These are phyloP conservation scores for Fomitopsis schrenkii DNA, from an alignment of 1,284 basidiomycete genomes.

Conservation along the genomic window DNA sequence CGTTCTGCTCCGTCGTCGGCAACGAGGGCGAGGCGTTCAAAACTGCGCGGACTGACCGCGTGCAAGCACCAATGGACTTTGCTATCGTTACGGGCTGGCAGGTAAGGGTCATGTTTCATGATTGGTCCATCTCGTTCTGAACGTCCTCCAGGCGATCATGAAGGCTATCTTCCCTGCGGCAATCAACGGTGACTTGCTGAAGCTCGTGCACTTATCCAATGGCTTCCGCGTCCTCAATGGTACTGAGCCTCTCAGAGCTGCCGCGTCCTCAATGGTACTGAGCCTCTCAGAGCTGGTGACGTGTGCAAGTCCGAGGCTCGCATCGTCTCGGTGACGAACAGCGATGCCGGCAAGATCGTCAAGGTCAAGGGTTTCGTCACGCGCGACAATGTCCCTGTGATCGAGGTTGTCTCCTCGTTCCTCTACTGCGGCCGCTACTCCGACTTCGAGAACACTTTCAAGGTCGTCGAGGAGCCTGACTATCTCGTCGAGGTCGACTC, in stretches of 20 bases:
- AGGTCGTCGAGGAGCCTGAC: slow-evolving; percentile 85
- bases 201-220: slow-evolving; percentile 95
- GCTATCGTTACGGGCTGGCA: slow-evolving; percentile 98
- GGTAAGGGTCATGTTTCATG: slow-evolving; percentile 42
- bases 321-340: slow-evolving; percentile 89
- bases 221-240: slow-evolving; percentile 89
- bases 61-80: slow-evolving; percentile 96
- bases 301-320: slow-evolving; percentile 87
- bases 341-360: slow-evolving; percentile 90
- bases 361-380: slow-evolving; percentile 88
- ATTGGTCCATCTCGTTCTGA: slow-evolving; percentile 5
- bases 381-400: slow-evolving; percentile 74
- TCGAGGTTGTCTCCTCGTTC: slow-evolving; percentile 95
- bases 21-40: slow-evolving; percentile 93
- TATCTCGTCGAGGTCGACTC: slow-evolving; percentile 77
- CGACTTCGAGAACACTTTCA: slow-evolving; percentile 96
- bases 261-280: slow-evolving; percentile 78
- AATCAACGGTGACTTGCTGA: slow-evolving; percentile 91
- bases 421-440: slow-evolving; percentile 93
- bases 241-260: slow-evolving; percentile 71
- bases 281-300: slow-evolving; percentile 81
- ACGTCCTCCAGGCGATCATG: slow-evolving; percentile 78
- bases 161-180: slow-evolving; percentile 91
- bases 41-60: slow-evolving; percentile 60
- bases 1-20: slow-evolving; percentile 91